Percentiles rank a stretch among this genome's conserved stretches.
phyloP scores from a whole-genome alignment of 1,284 basidiomycete genomes.

The Lentinula novae-zelandiae region DNA sequence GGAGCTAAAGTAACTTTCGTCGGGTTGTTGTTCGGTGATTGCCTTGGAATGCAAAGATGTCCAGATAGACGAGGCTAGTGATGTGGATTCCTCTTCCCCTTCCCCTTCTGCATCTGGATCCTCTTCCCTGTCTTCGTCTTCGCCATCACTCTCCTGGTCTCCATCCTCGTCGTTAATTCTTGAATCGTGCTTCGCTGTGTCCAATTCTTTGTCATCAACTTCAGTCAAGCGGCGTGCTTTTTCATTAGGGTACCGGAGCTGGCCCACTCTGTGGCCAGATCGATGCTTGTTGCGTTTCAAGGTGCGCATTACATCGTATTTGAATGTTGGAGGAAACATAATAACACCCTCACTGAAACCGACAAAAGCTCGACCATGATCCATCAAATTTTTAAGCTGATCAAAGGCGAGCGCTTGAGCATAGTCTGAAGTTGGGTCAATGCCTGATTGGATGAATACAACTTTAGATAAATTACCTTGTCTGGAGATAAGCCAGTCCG shows the following conservation, averaged over 20 bases:
- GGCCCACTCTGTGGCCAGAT: constrained; percentile 26
- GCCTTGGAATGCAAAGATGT: constrained; percentile 46
- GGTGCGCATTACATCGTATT: constrained; percentile 70
- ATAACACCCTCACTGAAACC: constrained; percentile 74
- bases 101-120: constrained; percentile 32
- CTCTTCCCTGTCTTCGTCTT: constrained; percentile 12
- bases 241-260: constrained; percentile 29
- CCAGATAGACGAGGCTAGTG: constrained; percentile 50
- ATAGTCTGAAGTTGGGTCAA: constrained; percentile 46
- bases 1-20: constrained; percentile 38
- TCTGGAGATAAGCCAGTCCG: constrained; percentile 65
- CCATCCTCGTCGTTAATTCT: constrained; percentile 28
- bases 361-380: constrained; percentile 50
- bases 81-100: constrained; percentile 42
- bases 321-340: constrained; percentile 80
- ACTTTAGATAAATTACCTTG: constrained; percentile 35
- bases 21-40: constrained; percentile 34
- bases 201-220: constrained; percentile 32
- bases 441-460: not conserved
- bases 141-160: constrained; percentile 37
- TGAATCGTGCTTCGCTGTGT: not conserved
- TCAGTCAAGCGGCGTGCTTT: constrained; percentile 31
- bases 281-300: constrained; percentile 45
- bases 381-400: constrained; percentile 73
- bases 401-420: constrained; percentile 76